phyloP scores from a whole-genome alignment of 2,329 filamentous ascomycete species.

The Ophiostoma angusticollis region DNA sequence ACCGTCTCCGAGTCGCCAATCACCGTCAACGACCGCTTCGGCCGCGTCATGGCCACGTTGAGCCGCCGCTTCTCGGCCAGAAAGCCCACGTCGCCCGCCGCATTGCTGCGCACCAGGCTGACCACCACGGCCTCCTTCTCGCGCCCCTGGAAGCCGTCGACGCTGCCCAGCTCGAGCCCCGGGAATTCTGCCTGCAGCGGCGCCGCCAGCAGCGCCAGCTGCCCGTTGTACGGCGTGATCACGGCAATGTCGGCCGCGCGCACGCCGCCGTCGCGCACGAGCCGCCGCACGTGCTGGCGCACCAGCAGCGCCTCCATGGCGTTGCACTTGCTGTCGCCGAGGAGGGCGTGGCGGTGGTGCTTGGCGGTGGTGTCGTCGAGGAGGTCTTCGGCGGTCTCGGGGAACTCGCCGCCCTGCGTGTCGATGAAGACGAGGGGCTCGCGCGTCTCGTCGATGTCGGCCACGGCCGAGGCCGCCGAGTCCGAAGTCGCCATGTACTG shows the following conservation, averaged over 20 bases:
- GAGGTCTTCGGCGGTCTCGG: conserved; percentile 69
- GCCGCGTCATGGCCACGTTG: conserved; percentile 95
- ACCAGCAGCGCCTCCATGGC: conserved; percentile 80
- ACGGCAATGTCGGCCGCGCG: conserved; percentile 77
- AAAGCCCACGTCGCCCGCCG: conserved; percentile 80
- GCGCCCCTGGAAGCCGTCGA: conserved; percentile 88
- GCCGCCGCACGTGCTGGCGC: conserved; percentile 57
- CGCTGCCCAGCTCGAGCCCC: conserved; percentile 85
- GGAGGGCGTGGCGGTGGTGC: conserved; percentile 18
- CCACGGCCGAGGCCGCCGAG: conserved; percentile 28
- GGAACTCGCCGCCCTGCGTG: conserved; percentile 87
- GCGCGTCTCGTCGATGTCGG: conserved; percentile 71
- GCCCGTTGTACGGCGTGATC: conserved; percentile 92
- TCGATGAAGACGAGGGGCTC: conserved; percentile 91
- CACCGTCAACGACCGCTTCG: conserved; percentile 77
- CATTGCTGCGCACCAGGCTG: conserved; percentile 85
- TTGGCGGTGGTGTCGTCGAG: conserved; percentile 37
- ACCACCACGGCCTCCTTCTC: conserved; percentile 95
- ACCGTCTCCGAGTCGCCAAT: conserved; percentile 93
- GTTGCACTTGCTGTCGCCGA: conserved; percentile 69
- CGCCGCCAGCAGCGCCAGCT: conserved; percentile 61
- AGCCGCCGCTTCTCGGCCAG: conserved; percentile 80
- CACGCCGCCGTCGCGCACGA: conserved; percentile 64
- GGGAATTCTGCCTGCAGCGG: conserved; percentile 70
- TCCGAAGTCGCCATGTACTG: conserved; percentile 44